Conservation (phyloP, 2,329 filamentous ascomycete genomes). For the Arthrobotrys pseudoclavata region DNA sequence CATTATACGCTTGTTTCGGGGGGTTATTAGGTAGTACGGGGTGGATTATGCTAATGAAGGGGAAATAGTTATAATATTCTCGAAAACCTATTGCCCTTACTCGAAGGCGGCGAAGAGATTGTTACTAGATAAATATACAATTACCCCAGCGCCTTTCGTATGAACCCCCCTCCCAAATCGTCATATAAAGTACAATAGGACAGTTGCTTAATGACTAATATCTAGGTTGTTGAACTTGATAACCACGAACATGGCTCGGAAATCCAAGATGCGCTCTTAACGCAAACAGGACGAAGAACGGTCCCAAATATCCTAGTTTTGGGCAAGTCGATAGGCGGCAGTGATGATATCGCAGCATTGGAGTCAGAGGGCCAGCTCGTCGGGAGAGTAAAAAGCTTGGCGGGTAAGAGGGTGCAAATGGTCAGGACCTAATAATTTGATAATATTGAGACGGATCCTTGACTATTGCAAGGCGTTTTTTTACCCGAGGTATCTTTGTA, state of each 20-base stretch:
- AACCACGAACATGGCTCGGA: constrained; percentile 79
- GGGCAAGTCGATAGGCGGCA: constrained; percentile 88
- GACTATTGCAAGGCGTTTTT: background rate
- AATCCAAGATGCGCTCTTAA: constrained; percentile 79
- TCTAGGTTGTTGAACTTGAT: constrained; percentile 87
- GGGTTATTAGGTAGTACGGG: background rate
- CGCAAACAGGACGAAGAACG: constrained; percentile 83
- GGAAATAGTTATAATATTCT: constrained; percentile 87
- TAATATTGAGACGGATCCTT: background rate
- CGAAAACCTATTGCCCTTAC: constrained; percentile 90
- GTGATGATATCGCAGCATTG: constrained; percentile 84
- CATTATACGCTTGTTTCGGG: constrained; percentile 49
- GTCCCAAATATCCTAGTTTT: constrained; percentile 94
- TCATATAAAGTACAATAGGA: background rate
- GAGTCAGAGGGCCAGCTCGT: constrained; percentile 77
- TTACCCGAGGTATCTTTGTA: constrained; percentile 5
- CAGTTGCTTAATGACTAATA: background rate
- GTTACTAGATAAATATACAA: constrained; percentile 85
- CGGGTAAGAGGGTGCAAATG: constrained; percentile 73
- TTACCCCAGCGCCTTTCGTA: constrained; percentile 78
- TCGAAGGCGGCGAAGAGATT: constrained; percentile 88
- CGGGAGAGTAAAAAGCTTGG: constrained; percentile 79
- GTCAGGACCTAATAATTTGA: constrained; percentile 5
- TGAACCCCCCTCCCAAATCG: background rate
- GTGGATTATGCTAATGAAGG: constrained; percentile 41